A percentile compares a stretch with the other conserved stretches of the same genome.
These are phyloP conservation scores for Amphichorda felina DNA, from an alignment of 2,329 filamentous ascomycete genomes.

Conservation along the genomic window DNA sequence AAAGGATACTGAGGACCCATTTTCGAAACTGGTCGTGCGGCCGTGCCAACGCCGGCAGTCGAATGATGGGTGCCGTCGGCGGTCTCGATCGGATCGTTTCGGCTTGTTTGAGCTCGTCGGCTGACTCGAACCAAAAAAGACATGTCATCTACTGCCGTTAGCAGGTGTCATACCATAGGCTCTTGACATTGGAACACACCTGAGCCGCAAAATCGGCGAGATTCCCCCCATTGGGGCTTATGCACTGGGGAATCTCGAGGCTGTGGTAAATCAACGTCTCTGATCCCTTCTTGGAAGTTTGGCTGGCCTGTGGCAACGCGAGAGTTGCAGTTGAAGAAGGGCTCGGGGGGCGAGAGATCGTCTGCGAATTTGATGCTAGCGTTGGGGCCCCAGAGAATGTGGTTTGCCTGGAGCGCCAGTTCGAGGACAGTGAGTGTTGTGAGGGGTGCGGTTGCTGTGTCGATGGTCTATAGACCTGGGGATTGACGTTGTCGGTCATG, in stretches of 20 bases:
- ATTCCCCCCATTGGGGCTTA: conserved; percentile 64
- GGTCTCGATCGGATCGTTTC: conserved; percentile 43
- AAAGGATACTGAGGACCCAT: conserved; percentile 85
- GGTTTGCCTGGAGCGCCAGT: conserved; percentile 1
- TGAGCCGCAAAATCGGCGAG: conserved; percentile 75
- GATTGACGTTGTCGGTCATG: conserved; percentile 19
- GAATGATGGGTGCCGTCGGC: conserved; percentile 26
- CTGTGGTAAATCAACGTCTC: conserved; percentile 41
- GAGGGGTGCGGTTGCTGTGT: conserved; percentile 11
- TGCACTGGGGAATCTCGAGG: conserved; percentile 62
- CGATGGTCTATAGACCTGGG: conserved; percentile 19
- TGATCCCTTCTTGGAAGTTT: conserved; percentile 22
- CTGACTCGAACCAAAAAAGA: conserved; percentile 93
- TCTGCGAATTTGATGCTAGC: conserved; percentile 3
- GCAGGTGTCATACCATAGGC: background rate
- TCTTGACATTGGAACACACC: conserved; percentile 29
- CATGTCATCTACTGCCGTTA: conserved; percentile 62
- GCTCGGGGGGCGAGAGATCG: conserved; percentile 19
- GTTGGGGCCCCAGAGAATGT: conserved; percentile 5
- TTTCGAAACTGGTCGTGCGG: conserved; percentile 76
- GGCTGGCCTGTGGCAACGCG: conserved; percentile 11
- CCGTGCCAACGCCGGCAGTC: conserved; percentile 59
- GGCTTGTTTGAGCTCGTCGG: conserved; percentile 64
- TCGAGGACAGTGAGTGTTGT: background rate
- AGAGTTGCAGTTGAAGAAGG: conserved; percentile 19